phyloP scores from a whole-genome alignment of 2,329 filamentous ascomycete genomes.

The Verticillium nonalfalfae region DNA sequence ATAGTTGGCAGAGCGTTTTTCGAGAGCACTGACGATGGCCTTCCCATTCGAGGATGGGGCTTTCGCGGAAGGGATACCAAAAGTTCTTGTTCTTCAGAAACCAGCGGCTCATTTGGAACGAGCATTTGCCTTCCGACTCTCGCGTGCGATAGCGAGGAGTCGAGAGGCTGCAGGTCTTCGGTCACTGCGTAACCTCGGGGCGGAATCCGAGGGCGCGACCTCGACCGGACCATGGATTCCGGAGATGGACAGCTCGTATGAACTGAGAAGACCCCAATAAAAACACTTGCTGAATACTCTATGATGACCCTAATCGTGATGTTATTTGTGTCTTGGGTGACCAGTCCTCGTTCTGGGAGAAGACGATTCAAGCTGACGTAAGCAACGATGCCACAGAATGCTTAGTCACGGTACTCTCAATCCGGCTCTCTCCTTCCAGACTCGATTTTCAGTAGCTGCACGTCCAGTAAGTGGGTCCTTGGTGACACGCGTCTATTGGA shows the following conservation, averaged over 20 bases:
- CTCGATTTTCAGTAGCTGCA: background rate
- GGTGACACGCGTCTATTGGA: background rate
- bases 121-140: conserved; percentile 11
- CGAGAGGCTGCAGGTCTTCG: conserved; percentile 25
- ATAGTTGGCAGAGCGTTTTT: conserved; percentile 14
- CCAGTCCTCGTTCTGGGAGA: no score
- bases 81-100: conserved; percentile 19
- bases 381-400: no score
- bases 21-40: conserved; percentile 29
- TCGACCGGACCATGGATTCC: conserved; percentile 21
- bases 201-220: background rate
- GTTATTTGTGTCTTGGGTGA: no score
- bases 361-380: no score
- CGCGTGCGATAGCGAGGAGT: conserved; percentile 11
- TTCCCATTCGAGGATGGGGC: conserved; percentile 25
- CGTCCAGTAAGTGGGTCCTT: background rate
- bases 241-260: conserved; percentile 24
- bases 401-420: no score
- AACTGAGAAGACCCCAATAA: conserved; percentile 36
- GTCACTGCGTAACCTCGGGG: conserved; percentile 9
- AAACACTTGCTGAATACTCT: conserved; percentile 19
- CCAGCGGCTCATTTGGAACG: conserved; percentile 10
- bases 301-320: background rate
- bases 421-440: background rate
- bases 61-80: conserved; percentile 19